Evolutionary conservation across 805 yeast species (phyloP).

Genomic region (Saturnispora gosingensis): DNA sequence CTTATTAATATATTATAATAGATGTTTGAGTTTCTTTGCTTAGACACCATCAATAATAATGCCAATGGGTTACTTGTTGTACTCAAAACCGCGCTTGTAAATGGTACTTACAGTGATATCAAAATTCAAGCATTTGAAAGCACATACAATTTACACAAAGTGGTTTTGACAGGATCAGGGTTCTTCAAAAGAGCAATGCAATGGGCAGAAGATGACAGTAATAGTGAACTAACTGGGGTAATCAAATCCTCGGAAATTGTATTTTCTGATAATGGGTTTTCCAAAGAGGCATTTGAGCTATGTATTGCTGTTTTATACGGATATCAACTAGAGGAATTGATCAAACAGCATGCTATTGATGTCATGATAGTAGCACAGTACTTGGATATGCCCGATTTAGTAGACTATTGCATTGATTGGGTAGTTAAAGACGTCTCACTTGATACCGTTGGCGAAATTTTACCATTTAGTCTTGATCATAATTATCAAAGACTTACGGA

Average conservation of each 20-base stretch:
- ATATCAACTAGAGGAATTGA: conserved; percentile 26
- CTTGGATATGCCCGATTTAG: conserved; percentile 37
- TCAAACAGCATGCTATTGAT: conserved; percentile 29
- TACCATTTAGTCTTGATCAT: conserved; percentile 4
- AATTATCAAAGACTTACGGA: conserved; percentile 7
- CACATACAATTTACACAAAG: conserved; percentile 36
- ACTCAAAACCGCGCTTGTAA: conserved; percentile 29
- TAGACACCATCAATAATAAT: not conserved
- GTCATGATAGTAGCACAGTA: conserved; percentile 44
- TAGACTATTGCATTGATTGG: conserved; percentile 26
- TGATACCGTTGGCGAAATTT: conserved; percentile 3
- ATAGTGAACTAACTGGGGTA: no score
- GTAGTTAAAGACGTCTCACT: conserved; percentile 1
- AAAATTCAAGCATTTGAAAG: conserved; percentile 37
- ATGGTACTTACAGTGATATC: conserved; percentile 42
- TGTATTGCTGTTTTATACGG: conserved; percentile 43
- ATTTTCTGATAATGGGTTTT: conserved; percentile 31
- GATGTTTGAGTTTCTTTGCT: not conserved
- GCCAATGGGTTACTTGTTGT: not conserved
- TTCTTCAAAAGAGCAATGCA: conserved; percentile 39
- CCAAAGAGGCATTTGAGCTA: conserved; percentile 38
- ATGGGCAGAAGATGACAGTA: conserved; percentile 29
- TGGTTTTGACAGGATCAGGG: conserved; percentile 37
- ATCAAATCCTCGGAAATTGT: conserved; percentile 1
- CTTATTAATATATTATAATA: not conserved